Evolutionary conservation across 1,139 yeast species (phyloP).

Genomic region (Geotrichum klebahnii): DNA sequence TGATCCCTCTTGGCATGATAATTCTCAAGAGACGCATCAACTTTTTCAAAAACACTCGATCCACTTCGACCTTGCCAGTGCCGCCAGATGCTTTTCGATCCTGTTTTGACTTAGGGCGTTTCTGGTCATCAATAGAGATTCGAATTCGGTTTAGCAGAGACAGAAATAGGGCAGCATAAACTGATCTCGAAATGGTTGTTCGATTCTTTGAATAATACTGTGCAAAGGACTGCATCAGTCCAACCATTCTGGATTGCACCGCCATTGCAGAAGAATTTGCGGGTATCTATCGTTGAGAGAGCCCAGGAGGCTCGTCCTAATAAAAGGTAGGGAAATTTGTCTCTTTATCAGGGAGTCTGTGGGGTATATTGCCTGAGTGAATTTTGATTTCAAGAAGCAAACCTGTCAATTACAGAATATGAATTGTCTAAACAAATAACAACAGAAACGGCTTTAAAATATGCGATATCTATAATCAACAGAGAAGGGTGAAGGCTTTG

Average conservation of each 20-base stretch:
- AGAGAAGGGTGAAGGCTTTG: too few species aligned
- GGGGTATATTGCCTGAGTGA: too few species aligned
- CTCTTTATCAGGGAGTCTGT: too few species aligned
- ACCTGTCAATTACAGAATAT: too few species aligned
- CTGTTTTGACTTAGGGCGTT: conserved; percentile 12
- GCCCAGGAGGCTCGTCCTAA: background rate
- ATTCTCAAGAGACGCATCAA: conserved; percentile 36
- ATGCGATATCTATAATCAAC: too few species aligned
- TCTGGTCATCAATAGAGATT: conserved; percentile 27
- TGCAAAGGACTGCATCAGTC: conserved; percentile 16
- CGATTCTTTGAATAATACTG: conserved; percentile 30
- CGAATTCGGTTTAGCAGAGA: conserved; percentile 29
- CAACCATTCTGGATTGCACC: conserved; percentile 19
- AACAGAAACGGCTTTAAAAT: too few species aligned
- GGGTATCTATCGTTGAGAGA: too few species aligned
- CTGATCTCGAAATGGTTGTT: conserved; percentile 30
- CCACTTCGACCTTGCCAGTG: conserved; percentile 35
- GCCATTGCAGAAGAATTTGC: conserved; percentile 6
- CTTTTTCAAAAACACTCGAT: conserved; percentile 34
- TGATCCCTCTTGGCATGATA: conserved; percentile 39
- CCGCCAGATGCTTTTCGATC: conserved; percentile 16
- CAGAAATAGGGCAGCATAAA: conserved; percentile 30
- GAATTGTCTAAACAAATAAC: too few species aligned
- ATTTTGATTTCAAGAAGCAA: too few species aligned
- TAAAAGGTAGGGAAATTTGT: background rate